A percentile compares a stretch with the other conserved stretches of the same genome.
phyloP scores from a whole-genome alignment of 352 stramenopile genomes.

The Phytopythium delawarense region DNA sequence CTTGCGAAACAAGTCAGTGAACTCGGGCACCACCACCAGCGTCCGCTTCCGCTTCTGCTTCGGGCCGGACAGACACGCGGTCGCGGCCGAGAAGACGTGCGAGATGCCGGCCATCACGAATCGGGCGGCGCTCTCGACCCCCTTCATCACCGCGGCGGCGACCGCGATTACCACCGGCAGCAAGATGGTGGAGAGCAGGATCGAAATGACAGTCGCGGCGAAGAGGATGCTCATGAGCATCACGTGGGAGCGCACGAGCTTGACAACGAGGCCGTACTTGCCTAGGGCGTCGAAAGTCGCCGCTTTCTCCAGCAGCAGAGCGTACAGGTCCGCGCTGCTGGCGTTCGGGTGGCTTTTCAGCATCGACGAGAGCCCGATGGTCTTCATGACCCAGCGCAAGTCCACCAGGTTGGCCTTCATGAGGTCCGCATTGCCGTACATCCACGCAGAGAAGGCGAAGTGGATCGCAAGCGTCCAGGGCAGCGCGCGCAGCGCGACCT shows the following conservation, averaged over 20 bases:
- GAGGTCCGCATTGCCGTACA: slow-evolving; percentile 78
- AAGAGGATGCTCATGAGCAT: slow-evolving; percentile 47
- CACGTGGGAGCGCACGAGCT: slow-evolving; percentile 44
- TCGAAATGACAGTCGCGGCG: slow-evolving; percentile 15
- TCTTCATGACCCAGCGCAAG: slow-evolving; percentile 24
- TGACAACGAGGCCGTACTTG: slow-evolving; percentile 32
- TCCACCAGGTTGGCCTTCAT: slow-evolving; percentile 36
- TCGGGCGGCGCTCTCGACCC: neutral
- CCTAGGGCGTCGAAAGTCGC: slow-evolving; percentile 25
- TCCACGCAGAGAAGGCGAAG: slow-evolving; percentile 76
- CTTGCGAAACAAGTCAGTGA: slow-evolving; percentile 36
- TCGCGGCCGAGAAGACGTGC: slow-evolving; percentile 4
- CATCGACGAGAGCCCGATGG: slow-evolving; percentile 18
- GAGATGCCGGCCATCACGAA: neutral
- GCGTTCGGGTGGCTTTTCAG: slow-evolving; percentile 18
- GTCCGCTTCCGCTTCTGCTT: slow-evolving; percentile 14
- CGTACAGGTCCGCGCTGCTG: slow-evolving; percentile 26
- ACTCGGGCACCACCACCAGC: slow-evolving; percentile 31
- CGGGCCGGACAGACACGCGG: neutral
- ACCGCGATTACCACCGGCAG: neutral
- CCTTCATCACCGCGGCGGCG: neutral
- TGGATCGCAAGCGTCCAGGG: slow-evolving; percentile 73
- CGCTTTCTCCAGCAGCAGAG: slow-evolving; percentile 18
- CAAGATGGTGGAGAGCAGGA: slow-evolving; percentile 39
- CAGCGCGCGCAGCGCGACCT: slow-evolving; percentile 47